phyloP scores from a whole-genome alignment of 768 basidiomycete species.

The Termitomyces titanicus region DNA sequence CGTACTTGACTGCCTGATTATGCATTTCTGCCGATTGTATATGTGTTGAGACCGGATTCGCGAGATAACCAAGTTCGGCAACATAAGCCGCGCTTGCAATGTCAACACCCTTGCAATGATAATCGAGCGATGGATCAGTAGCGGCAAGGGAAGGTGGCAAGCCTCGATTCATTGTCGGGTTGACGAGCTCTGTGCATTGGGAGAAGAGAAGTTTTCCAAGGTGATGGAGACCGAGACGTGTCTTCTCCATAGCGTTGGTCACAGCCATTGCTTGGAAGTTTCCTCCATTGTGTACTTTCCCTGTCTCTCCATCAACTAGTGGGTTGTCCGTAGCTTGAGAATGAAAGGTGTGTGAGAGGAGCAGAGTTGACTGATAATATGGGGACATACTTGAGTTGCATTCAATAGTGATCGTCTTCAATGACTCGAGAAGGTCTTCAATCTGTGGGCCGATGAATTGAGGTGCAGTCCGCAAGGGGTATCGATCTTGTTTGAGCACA shows the following conservation, averaged over 20 bases:
- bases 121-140: conserved; percentile 78
- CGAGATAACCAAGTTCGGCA: conserved; percentile 77
- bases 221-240: conserved; percentile 67
- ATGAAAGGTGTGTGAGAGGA: conserved; percentile 5
- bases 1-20: conserved; percentile 88
- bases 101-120: conserved; percentile 82
- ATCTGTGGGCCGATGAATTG: conserved; percentile 88
- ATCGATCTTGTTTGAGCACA: conserved; percentile 76
- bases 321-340: conserved; percentile 81
- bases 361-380: background rate
- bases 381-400: conserved; percentile 71
- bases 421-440: conserved; percentile 69
- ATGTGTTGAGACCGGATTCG: conserved; percentile 80
- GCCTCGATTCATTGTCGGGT: conserved; percentile 77
- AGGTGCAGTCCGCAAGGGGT: conserved; percentile 68
- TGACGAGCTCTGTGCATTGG: conserved; percentile 68
- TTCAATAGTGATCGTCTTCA: conserved; percentile 64
- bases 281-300: conserved; percentile 73
- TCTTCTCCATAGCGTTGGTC: conserved; percentile 86
- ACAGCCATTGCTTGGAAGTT: conserved; percentile 90
- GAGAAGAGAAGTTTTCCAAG: conserved; percentile 68
- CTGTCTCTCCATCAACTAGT: conserved; percentile 65
- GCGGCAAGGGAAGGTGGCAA: conserved; percentile 78
- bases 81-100: conserved; percentile 82
- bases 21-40: conserved; percentile 90